These are phyloP conservation scores for Annulohypoxylon stygium DNA, from an alignment of 495 filamentous ascomycete genomes.

Conservation along the genomic window DNA sequence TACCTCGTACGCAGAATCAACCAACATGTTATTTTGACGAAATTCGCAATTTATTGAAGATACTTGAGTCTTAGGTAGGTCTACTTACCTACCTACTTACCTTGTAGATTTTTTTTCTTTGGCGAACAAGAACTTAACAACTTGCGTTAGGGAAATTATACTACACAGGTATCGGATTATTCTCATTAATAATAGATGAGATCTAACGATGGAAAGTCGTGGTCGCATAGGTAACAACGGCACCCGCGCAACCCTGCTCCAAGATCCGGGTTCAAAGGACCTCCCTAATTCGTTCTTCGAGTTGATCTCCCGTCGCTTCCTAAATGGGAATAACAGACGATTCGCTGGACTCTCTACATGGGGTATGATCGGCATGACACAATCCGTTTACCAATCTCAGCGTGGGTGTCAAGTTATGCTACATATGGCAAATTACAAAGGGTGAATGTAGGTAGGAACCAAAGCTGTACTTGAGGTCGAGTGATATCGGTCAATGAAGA, in stretches of 20 bases:
- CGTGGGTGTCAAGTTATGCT: neutral
- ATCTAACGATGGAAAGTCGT: too few species aligned
- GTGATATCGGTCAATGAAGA: too few species aligned
- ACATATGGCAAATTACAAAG: neutral
- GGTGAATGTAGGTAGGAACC: too few species aligned
- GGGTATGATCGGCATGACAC: constrained; percentile 2
- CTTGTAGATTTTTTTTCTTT: too few species aligned
- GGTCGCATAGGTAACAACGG: neutral
- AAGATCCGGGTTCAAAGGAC: neutral
- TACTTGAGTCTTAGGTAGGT: too few species aligned
- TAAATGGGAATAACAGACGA: neutral
- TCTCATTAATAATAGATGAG: too few species aligned
- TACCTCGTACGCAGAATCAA: neutral
- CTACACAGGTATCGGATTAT: too few species aligned
- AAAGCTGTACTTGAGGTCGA: too few species aligned
- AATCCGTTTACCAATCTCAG: neutral
- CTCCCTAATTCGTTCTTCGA: neutral
- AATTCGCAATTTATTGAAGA: neutral
- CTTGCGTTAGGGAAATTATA: too few species aligned
- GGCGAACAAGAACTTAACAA: too few species aligned
- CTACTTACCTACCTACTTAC: too few species aligned
- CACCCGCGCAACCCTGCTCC: neutral
- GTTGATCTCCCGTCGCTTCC: constrained; percentile 13
- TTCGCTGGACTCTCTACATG: neutral
- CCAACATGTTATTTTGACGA: neutral